Evolutionary conservation across 495 filamentous ascomycete genomes (phyloP), one percentile per base, ranked within the genome.

Genomic region (Neurospora pannonica): DNA sequence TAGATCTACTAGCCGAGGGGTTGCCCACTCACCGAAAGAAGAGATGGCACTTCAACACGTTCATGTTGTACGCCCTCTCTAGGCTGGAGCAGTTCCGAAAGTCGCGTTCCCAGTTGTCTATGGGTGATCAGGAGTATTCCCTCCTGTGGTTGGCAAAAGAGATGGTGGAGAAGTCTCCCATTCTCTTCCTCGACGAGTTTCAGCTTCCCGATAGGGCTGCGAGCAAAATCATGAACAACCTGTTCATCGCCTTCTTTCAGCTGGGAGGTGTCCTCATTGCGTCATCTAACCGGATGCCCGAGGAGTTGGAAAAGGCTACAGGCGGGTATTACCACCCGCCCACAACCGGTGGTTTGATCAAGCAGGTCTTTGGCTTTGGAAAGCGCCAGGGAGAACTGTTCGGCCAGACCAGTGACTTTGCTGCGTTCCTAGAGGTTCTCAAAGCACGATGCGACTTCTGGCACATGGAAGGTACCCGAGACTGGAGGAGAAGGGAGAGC

Each of bases 121-220:
- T 54, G 17, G 77, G 71, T 69, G 77, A 80, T 5, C 82, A 88
- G 0, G 87, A 71, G 46, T 87, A 92, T 76, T 89, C 88, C 0
- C 79, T 93, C 24, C 79, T 94, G 4, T 88, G 87, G 85, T 83
- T 92, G 70, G 92, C 91, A 5, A 88, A 89, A 71, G 89, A 93
- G 46, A 85, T 91, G 81, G 86, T 92, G 13, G 84, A 89, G 75
- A 88, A 86, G 34, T 89, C 88, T 36, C 91, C 91, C 1, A 91
- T 93, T 71, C 79, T 93, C 3, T 94, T 93, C 71, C 81, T 93
- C 2, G 91, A 93, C 74, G 91, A 94, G 77, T 93, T 93, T 75
- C 91, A 94, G 76, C 81, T 93, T 17, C 92, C 91, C 0, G 91
- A 93, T 79, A 84, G 89, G 73, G 90, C 87, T 0, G 86, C 91